Conservation (phyloP, 257 asterid genomes). For the Jasminum sambac region DNA sequence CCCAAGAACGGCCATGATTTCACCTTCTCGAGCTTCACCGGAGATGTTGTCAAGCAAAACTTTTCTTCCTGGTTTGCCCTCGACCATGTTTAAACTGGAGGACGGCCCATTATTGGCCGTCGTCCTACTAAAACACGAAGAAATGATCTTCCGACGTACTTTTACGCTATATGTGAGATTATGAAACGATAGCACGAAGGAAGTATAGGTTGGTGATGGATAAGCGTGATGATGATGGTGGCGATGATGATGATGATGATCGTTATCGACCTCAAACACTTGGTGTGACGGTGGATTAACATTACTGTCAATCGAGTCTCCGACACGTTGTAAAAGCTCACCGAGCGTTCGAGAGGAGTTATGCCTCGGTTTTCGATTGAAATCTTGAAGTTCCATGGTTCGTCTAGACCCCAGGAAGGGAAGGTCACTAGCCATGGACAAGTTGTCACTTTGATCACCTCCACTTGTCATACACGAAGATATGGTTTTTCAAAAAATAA, state of each 20-base stretch:
- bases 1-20: conserved; percentile 61
- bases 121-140: conserved; percentile 9
- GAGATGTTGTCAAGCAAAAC: conserved; percentile 43
- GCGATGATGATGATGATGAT: background rate
- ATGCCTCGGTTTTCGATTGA: conserved; percentile 45
- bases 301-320: conserved; percentile 31
- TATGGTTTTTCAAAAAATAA: background rate
- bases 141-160: conserved; percentile 27
- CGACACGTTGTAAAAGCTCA: conserved; percentile 61
- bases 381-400: conserved; percentile 61
- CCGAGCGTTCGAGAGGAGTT: conserved; percentile 53
- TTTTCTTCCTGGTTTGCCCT: conserved; percentile 21
- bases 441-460: conserved; percentile 28
- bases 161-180: conserved; percentile 53
- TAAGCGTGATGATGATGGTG: background rate
- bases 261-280: conserved; percentile 29
- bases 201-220: conserved; percentile 29
- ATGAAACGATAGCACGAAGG: conserved; percentile 51
- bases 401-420: conserved; percentile 72
- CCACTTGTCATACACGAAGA: conserved; percentile 26
- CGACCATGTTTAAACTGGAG: background rate
- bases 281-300: conserved; percentile 22
- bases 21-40: conserved; percentile 62
- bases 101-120: background rate
- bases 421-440: conserved; percentile 51